Base-by-base conservation (phyloP, 2,329 filamentous ascomycete genomes). In the Cryoendolithus antarcticus region DNA sequence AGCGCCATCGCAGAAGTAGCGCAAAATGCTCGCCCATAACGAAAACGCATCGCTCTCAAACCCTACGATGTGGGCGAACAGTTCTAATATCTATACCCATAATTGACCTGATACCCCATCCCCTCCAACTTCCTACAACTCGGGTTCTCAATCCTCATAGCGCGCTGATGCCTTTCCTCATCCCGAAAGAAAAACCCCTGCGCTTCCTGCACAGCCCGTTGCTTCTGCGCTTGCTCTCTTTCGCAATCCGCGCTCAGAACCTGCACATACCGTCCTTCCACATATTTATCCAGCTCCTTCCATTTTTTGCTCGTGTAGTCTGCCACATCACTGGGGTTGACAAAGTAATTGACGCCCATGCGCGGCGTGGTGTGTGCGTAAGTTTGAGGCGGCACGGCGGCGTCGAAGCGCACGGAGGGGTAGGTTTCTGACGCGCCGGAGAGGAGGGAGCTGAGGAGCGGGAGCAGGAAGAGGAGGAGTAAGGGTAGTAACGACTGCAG, bases 181-280 rank as follows among this genome's bases (percentile, higher is more conserved):
- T 95, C 86, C 40, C 78, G 75, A 59, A 77, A 86, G 55, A 94
- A 86, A 82, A 86, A 94, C 3, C 88, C 88, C 51, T 82, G 77
- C 0, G 88, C 86, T 35, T 84, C 80, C 47, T 93, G 77, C 45
- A 78, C 68, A 61, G 86, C 67, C 47, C 77, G 70, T 55, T 77
- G 72, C 60, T 80, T 73, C 37, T 72, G 66, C 35, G 72, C 63
- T 45, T 75, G 65, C 64, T 98, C 88, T 40, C 68, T 67, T 46
- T 89, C 80, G 63, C 91, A 98, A 54, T 80, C 71, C 41, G 70
- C 67, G 35, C 73, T 74, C 38, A 95, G 62, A 28, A 71, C 69
- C 37, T 75, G 70, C 31, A 94, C 67, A 47, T 83, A 84, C 30
- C 75, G 74, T 3, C 73, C 63, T 59, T 96, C 89, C 34, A 86